Evolutionary conservation across 306 rosid species (phyloP).

Genomic region (Ochetophila trinervis): DNA sequence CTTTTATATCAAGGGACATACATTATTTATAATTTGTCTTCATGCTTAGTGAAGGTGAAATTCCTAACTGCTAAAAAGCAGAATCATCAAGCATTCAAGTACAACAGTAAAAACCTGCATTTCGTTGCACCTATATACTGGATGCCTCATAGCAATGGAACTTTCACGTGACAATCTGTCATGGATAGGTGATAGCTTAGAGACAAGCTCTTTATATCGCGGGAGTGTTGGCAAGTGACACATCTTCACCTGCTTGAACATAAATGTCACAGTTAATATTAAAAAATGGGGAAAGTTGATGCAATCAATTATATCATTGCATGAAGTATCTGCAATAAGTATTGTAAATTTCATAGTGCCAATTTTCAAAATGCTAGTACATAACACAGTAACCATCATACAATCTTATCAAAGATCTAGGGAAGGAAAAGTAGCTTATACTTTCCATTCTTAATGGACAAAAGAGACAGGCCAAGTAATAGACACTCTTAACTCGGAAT

Average conservation of each 20-base stretch:
- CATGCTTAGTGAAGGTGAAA: neutral
- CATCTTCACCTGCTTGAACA: slow-evolving; percentile 55
- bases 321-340: neutral
- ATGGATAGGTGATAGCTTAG: slow-evolving; percentile 67
- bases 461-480: too few species aligned
- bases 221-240: slow-evolving; percentile 76
- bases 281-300: neutral
- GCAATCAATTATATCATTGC: too few species aligned
- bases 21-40: neutral
- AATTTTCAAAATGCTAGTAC: too few species aligned
- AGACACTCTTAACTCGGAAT: neutral
- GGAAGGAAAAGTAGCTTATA: too few species aligned
- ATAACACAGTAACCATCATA: too few species aligned
- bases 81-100: slow-evolving; percentile 22
- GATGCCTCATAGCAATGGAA: slow-evolving; percentile 66
- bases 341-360: too few species aligned
- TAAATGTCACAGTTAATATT: slow-evolving; percentile 1
- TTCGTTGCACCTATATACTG: slow-evolving; percentile 86
- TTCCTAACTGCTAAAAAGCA: slow-evolving; percentile 13
- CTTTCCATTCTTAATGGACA: neutral
- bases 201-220: slow-evolving; percentile 55
- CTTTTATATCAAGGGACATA: neutral
- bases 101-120: slow-evolving; percentile 57
- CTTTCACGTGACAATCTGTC: slow-evolving; percentile 50
- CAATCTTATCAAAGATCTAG: too few species aligned